A percentile compares a stretch with the other conserved stretches of the same genome.
Conservation (phyloP, 148 eudicot genomes). For the Cornus suecica region DNA sequence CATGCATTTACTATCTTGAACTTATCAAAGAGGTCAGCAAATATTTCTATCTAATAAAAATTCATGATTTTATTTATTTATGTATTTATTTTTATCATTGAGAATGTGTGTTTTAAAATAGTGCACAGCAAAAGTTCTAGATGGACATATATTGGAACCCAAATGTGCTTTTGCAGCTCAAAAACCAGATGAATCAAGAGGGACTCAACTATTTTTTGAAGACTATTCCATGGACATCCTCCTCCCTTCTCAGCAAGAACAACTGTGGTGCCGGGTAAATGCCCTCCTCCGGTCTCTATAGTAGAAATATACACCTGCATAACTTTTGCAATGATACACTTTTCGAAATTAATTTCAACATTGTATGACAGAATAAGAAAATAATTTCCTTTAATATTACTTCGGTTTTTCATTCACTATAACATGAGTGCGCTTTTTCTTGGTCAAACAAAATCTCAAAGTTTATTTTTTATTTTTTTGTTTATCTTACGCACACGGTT, state of each 20-base stretch:
- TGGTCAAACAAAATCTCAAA: too few relatives aligned
- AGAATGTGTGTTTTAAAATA: neutral
- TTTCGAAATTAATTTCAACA: too few relatives aligned
- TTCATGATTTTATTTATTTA: too few relatives aligned
- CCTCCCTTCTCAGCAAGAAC: neutral
- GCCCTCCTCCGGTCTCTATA: neutral
- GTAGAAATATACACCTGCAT: too few relatives aligned
- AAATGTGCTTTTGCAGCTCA: neutral
- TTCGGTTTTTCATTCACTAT: too few relatives aligned
- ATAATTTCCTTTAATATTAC: too few relatives aligned
- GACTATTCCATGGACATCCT: neutral
- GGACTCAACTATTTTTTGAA: neutral
- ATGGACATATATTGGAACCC: neutral
- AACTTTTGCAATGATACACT: too few relatives aligned
- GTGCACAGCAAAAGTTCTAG: neutral
- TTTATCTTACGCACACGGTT: too few relatives aligned
- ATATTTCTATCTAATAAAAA: neutral
- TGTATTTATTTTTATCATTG: too few relatives aligned
- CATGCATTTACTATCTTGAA: neutral
- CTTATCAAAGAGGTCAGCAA: neutral
- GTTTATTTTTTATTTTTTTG: too few relatives aligned
- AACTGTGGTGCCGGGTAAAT: slow-evolving; percentile 2
- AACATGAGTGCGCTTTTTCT: too few relatives aligned
- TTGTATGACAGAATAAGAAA: too few relatives aligned
- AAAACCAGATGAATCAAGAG: neutral